Base-by-base conservation (phyloP, 768 basidiomycete species). In the Naganishia kalamii region DNA sequence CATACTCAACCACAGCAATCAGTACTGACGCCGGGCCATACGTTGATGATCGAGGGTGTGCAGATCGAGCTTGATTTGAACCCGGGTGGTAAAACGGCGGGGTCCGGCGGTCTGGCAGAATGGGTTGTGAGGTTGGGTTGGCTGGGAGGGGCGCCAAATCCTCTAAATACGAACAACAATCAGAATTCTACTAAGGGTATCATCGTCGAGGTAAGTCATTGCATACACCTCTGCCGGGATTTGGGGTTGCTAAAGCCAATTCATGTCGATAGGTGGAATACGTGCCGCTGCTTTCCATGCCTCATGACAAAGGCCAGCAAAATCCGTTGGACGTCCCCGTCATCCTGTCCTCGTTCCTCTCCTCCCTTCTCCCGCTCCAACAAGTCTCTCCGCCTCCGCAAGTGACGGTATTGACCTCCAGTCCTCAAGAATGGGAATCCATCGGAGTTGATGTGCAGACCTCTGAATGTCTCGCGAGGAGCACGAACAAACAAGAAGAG, bases 31-130 rank as follows among this genome's bases (percentile, higher is more conserved):
- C 54, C 54, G 17, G 54, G 54, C 8, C 54, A 57, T 40, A 40
- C 35, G 21, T 23, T 57, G 29, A n/a, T 57, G 21, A 57, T 57
- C 30, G 54, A 57, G 21, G 54, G 54, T 12, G 37, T 57, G 11
- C 54, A 57, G 25, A 40, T 57, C 35, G 54, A 57, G 54, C 54
- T 57, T 23, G 40, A 57, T 41, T 37, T 57, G 35, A 57, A 57
- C 13, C 51, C 51, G 19, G 51, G 51, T 11, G 35, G 51, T 35
- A 32, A 32, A n/a, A n/a, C 54, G 13, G 54, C 33, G 33, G 54
- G 54, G 35, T 13, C 40, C 7, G 40, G 35, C 13, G 54, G 54
- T 23, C 33, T 40, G 13, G 54, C 54, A 6, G 54, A 57, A 25
- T 57, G 54, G 54, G 40, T 57, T n/a, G 37, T 57, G 11, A 37